Base-by-base conservation (phyloP, 257 asterid species). In the Nicotiana tabacum region DNA sequence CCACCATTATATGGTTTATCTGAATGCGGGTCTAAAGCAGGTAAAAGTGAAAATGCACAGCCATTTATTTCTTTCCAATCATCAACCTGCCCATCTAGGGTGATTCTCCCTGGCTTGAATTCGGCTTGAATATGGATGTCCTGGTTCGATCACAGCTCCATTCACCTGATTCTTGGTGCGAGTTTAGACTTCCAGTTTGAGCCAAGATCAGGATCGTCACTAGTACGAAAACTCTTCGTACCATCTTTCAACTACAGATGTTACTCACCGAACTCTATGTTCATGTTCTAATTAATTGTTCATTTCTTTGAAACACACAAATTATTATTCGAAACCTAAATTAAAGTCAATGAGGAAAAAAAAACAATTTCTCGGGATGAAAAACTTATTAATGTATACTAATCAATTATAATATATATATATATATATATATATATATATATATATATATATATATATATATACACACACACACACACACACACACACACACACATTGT, bases 21-120 rank as follows among this genome's bases (percentile, higher is more conserved):
- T 27, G 85, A 90, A 83, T 90, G 92, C 35, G 94, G 94, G 85
- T 92, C 94, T 1, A 92, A 35, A 57, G 94, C 94, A 64, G 94
- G 96, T 77, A 89, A 72, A 5, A 92, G 88, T 8, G 92, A 53
- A 55, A 92, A 90, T 15, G 88, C 88, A 77, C 88, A 88, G 4
- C 92, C 91, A 48, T 72, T 83, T 9, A 88, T 82, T 58, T 78
- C 90, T 58, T 83, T 82, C 94, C 96, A 92, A 43, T 92, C 96
- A 64, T 92, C 90, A 60, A 85, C 89, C 35, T 77, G 85, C 0
- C 96, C 94, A 76, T 92, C 94, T 68, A 90, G 87, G 32, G 94
- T 92, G 86, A 92, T 85, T 80, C 88, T 72, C 5, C 96, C 94
- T 81, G 96, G 92, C 9, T 77, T 84, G 88, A 90, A 92, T 9